Evolutionary conservation across 345 rosid species (phyloP).

Genomic region (Euphorbia peplus): DNA sequence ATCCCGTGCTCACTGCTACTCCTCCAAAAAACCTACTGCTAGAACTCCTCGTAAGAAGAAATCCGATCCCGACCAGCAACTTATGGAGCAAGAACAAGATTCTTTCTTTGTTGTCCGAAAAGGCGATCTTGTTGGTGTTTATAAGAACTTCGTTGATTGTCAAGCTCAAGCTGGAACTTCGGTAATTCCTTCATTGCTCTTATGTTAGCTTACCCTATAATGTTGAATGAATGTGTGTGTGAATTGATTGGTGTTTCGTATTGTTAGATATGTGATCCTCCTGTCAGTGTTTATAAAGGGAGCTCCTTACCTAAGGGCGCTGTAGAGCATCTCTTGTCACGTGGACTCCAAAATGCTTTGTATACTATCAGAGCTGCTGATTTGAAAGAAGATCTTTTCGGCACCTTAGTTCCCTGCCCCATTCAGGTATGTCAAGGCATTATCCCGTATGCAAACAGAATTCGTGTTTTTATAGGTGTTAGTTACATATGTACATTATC

Average conservation of each 20-base stretch:
- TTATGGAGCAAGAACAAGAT: slow-evolving; percentile 51
- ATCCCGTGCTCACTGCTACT: slow-evolving; percentile 45
- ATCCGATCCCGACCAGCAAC: slow-evolving; percentile 19
- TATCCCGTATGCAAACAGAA: slow-evolving; percentile 3
- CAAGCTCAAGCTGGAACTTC: slow-evolving; percentile 86
- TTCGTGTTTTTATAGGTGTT: background rate
- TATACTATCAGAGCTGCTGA: slow-evolving; percentile 70
- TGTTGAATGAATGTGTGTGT: background rate
- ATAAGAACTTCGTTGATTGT: slow-evolving; percentile 61
- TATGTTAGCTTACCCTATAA: background rate
- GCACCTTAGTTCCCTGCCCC: slow-evolving; percentile 62
- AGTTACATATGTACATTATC: background rate
- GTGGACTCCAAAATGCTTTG: slow-evolving; percentile 73
- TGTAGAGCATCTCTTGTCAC: slow-evolving; percentile 55
- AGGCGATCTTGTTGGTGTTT: slow-evolving; percentile 78
- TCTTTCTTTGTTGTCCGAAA: slow-evolving; percentile 80
- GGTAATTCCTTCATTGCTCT: slow-evolving; percentile 30
- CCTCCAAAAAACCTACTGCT: slow-evolving; percentile 34
- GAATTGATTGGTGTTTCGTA: background rate
- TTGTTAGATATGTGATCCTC: slow-evolving; percentile 72
- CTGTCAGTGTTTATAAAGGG: slow-evolving; percentile 82
- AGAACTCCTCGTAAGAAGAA: slow-evolving; percentile 28
- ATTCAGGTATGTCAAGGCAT: slow-evolving; percentile 44
- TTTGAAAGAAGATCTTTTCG: slow-evolving; percentile 75
- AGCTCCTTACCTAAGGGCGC: slow-evolving; percentile 52